Conservation (phyloP, 345 rosid species). For the Eucalyptus regnans region DNA sequence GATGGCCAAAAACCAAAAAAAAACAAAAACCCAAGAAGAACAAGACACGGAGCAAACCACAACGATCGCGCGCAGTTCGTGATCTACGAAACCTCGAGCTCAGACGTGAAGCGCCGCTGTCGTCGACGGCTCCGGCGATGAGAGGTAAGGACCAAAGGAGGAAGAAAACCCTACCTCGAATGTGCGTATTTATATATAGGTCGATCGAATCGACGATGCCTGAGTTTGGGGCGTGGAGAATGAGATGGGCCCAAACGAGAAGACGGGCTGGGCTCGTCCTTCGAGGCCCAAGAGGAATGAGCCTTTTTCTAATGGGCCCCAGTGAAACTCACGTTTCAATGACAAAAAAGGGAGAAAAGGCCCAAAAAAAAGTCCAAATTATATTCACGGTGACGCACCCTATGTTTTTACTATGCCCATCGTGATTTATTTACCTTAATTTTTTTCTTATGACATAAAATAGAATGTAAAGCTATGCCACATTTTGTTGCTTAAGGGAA, state of each 20-base stretch:
- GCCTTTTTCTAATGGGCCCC: background rate
- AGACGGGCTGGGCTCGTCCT: background rate
- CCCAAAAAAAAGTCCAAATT: background rate
- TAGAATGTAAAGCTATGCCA: too few relatives aligned
- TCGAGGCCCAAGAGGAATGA: background rate
- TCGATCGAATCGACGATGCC: background rate
- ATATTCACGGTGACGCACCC: too few relatives aligned
- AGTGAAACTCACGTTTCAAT: too few relatives aligned
- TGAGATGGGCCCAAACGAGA: background rate
- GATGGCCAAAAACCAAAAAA: background rate
- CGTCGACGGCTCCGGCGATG: background rate
- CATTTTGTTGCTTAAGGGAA: too few relatives aligned
- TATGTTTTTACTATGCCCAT: too few relatives aligned
- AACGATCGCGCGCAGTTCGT: background rate
- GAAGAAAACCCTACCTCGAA: fast-evolving
- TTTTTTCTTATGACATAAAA: background rate
- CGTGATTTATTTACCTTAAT: too few relatives aligned
- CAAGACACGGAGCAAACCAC: background rate
- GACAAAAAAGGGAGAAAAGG: background rate
- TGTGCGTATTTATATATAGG: background rate
- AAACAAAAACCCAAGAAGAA: background rate
- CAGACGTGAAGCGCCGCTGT: background rate
- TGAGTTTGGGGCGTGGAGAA: background rate
- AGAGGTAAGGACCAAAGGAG: too few relatives aligned
- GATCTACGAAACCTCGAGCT: background rate